Percentiles rank a stretch among this genome's conserved stretches.
These are phyloP conservation scores for Fusarium praegraminearum DNA, from an alignment of 2,329 filamentous ascomycete species.

Conservation along the genomic window DNA sequence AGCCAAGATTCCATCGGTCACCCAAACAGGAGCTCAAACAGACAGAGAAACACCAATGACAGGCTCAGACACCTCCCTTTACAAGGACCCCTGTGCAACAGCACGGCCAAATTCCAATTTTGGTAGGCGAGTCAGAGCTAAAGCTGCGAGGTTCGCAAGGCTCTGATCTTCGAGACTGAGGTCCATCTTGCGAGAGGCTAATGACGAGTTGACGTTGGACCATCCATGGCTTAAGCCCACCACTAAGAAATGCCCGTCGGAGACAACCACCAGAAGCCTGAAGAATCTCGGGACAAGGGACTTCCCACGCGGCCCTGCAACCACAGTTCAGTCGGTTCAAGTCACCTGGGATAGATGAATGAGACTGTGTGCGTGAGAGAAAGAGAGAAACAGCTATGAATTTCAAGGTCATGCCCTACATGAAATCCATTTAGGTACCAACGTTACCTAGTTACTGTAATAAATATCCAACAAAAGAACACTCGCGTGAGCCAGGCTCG, in stretches of 20 bases:
- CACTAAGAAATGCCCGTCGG: slow-evolving; percentile 14
- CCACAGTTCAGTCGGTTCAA: neutral
- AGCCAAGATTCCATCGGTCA: slow-evolving; percentile 15
- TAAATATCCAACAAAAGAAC: neutral
- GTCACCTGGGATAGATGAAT: slow-evolving; percentile 7
- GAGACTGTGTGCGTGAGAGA: neutral
- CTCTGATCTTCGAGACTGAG: slow-evolving; percentile 7
- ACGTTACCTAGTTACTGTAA: neutral
- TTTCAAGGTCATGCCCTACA: neutral
- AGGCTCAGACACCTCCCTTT: neutral
- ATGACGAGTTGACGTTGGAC: slow-evolving; percentile 14
- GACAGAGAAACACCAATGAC: slow-evolving; percentile 4
- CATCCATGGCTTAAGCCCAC: slow-evolving; percentile 28
- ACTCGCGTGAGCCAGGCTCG: slow-evolving; percentile 26
- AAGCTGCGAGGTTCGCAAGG: slow-evolving; percentile 13
- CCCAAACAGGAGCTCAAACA: slow-evolving; percentile 21
- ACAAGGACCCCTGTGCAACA: slow-evolving; percentile 2
- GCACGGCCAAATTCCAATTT: slow-evolving; percentile 11
- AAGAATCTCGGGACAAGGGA: slow-evolving; percentile 26
- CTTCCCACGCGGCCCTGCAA: slow-evolving; percentile 22
- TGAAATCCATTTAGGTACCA: neutral
- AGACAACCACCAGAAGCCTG: neutral
- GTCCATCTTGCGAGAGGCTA: neutral
- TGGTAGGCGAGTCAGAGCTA: slow-evolving; percentile 25
- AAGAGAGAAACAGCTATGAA: neutral